phyloP scores from a whole-genome alignment of 495 filamentous ascomycete species.

The Platismatia glauca region DNA sequence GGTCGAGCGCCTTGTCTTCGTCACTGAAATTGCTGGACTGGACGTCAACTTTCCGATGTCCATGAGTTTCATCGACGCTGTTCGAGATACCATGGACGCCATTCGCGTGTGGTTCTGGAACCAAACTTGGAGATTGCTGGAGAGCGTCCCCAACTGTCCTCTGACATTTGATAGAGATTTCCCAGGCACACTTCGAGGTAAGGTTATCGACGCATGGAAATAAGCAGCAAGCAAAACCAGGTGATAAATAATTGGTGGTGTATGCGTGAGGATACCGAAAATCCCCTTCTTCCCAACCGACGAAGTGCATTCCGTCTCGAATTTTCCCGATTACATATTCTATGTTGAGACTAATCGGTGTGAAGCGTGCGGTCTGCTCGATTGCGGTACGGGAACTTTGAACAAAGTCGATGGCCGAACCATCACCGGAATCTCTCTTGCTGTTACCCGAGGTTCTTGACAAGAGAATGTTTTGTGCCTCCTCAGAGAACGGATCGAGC shows the following conservation, averaged over 20 bases:
- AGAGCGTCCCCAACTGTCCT: conserved; percentile 81
- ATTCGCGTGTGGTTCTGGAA: background rate
- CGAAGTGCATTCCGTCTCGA: conserved; percentile 83
- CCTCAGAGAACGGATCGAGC: conserved; percentile 45
- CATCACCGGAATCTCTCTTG: conserved; percentile 29
- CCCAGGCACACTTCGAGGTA: conserved; percentile 72
- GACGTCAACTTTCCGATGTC: conserved; percentile 3
- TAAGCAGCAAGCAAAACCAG: conserved; percentile 72
- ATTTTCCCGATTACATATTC: conserved; percentile 66
- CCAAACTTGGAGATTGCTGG: conserved; percentile 18
- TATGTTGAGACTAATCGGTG: conserved; percentile 52
- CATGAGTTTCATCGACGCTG: conserved; percentile 8
- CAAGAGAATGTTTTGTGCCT: conserved; percentile 38
- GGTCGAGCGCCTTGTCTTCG: conserved; percentile 77
- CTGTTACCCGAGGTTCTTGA: conserved; percentile 17
- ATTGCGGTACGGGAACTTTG: conserved; percentile 29
- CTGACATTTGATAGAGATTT: conserved; percentile 74
- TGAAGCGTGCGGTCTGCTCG: conserved; percentile 40
- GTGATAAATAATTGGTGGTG: conserved; percentile 66
- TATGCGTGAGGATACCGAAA: conserved; percentile 81
- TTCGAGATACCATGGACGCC: conserved; percentile 2
- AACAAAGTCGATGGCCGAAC: conserved; percentile 16
- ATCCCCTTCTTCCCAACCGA: conserved; percentile 71
- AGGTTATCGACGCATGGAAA: conserved; percentile 90
- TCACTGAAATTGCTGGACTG: conserved; percentile 39